Base-by-base conservation (phyloP, 192 early-diverging fungal species). In the Cladochytrium replicatum region DNA sequence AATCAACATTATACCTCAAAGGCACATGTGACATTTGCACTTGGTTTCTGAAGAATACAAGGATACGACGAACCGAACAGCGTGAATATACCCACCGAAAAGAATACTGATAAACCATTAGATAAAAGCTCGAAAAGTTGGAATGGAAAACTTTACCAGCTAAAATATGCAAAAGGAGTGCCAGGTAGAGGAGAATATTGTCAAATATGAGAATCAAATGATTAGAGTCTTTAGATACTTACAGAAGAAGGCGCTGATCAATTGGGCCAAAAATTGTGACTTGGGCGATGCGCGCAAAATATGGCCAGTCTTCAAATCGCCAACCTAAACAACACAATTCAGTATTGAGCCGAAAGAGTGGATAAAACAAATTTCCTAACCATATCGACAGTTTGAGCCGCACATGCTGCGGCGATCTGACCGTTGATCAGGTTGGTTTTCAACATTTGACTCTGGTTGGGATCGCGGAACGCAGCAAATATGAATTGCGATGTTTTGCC, bases 301-400 rank as follows among this genome's bases (percentile, higher is more conserved):
- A 45, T 91, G 86, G 4, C 88, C 88, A 3, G 88, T 91, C 50
- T 91, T 91, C 32, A 91, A 58, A 57, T 91, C 88, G 53, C 78
- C 76, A 71, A n/a, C n/a, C n/a, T n/a, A n/a, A n/a, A n/a, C n/a
- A n/a, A n/a, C n/a, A n/a, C n/a, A n/a, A n/a, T n/a, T n/a, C n/a
- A n/a, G n/a, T n/a, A n/a, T n/a, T n/a, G n/a, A n/a, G n/a, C n/a
- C n/a, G n/a, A n/a, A n/a, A n/a, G n/a, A n/a, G n/a, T n/a, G n/a
- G n/a, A n/a, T n/a, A n/a, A n/a, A n/a, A n/a, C n/a, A n/a, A n/a
- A n/a, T n/a, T n/a, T n/a, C n/a, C n/a, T n/a, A n/a, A 85, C 83
- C 55, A 86, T 63, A 43, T 88, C 85, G 51, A 79, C 83, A 7
- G 80, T 72, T 55, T 81, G 75, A 24, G 63, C 52, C 50, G 78